Base-by-base conservation (phyloP, 768 basidiomycete species). In the Paxillus involutus region DNA sequence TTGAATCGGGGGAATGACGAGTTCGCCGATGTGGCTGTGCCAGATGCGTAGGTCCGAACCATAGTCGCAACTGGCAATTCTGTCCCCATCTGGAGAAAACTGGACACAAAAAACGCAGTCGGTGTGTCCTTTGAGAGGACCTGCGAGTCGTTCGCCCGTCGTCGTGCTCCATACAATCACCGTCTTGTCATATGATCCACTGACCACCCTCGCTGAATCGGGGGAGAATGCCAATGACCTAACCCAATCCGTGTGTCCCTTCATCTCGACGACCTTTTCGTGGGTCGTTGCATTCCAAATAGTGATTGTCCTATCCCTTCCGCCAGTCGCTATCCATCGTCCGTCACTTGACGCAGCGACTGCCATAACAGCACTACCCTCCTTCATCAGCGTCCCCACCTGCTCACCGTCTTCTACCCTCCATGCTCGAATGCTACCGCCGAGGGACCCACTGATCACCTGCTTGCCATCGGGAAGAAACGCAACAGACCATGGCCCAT, bases 41-140 rank as follows among this genome's bases (percentile, higher is more conserved):
- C 64, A 54, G 24, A 65, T 49, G 35, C 50, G 61, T 14, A 65
- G 47, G 5, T 52, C 4, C 62, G 43, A 26, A n/a, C n/a, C n/a
- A n/a, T n/a, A n/a, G n/a, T 65, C 62, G 24, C 64, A 61, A 32
- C 52, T 61, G 35, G 64, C 64, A 6, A 65, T 30, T 30, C 44
- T 56, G 17, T 10, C 45, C 33, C 59, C 64, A 19, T 61, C 49
- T 0, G 62, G 64, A 5, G 64, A 65, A 45, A 57, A 59, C 21
- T 51, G 51, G 8, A 65, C 26, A 21, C 49, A 61, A 59, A 59
- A 61, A n/a, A 65, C 52, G 3, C 47, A 1, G 16, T 60, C 62
- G 8, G 0, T 41, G 44, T 66, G 55, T 1, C 53, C 55, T 14
- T 46, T 10, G 6, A 57, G 44, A 7, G 59, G 61, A 30, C 42